Evolutionary conservation across 2,329 filamentous ascomycete species (phyloP), one percentile per base, ranked within the genome.

Genomic region (Colletotrichum orchidophilum): DNA sequence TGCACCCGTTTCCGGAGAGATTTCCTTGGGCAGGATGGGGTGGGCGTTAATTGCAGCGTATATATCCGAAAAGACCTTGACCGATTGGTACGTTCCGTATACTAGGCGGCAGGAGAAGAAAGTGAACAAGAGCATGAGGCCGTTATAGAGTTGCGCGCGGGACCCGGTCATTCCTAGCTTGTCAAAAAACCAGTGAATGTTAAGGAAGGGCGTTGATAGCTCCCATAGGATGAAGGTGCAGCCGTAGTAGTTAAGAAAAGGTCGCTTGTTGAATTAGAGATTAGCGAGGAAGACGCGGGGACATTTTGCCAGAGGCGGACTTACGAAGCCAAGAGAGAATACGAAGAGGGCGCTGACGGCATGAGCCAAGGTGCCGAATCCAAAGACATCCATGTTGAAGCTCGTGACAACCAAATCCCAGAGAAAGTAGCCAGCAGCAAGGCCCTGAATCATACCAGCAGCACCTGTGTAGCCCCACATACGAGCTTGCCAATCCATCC

Each of bases 161-260:
- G 91, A 91, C 42, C 94, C 94, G 0, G 94, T 96, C 86, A 94
- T 91, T 77, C 90, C 88, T 70, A 96, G 84, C 84, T 97, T 97
- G 82, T 97, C 94, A 82, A 93, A 94, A 84, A 96, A 96, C 94
- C 94, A 97, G 85, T 97, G 94, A 78, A 96, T 88, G 79, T 97
- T 97, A 69, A 96, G 87, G 81, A 96, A 95, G 8, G 94, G 93
- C 5, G 92, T 93, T 29, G 93, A 95, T 49, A 97, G 88, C 81
- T 97, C 94, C 88, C 95, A 97, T 70, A 96, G 91, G 77, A 97
- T 94, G 81, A 97, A 97, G 71, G 90, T 90, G 67, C 88, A 88
- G 67, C 89, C 92, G 81, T 96, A 97, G 84, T 91, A 95, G 84
- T 96, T 95, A 74, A 95, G 87, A 77, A 96, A 95, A 2, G 94